Evolutionary conservation across 768 basidiomycete genomes (phyloP).

Genomic region (Suillus subaureus): DNA sequence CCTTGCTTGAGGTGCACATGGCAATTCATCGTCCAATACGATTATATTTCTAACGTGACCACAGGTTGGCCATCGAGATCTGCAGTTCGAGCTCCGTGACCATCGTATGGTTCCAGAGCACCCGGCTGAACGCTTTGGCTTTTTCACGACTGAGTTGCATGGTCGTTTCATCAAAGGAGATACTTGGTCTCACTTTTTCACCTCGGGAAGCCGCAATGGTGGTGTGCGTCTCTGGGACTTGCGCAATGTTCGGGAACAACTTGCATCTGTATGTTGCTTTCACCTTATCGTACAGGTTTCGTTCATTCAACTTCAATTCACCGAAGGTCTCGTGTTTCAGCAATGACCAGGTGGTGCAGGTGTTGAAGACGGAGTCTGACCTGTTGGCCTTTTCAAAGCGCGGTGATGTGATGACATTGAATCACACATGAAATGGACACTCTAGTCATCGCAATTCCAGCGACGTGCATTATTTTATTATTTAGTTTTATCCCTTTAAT

Average conservation of each 20-base stretch:
- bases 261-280: slow-evolving; percentile 24
- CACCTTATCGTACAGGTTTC: background rate
- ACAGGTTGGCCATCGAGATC: slow-evolving; percentile 52
- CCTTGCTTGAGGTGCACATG: slow-evolving; percentile 44
- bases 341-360: slow-evolving; percentile 40
- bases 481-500: background rate
- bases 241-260: slow-evolving; percentile 35
- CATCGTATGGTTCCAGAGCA: slow-evolving; percentile 38
- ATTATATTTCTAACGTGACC: slow-evolving; percentile 6
- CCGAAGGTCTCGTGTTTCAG: slow-evolving; percentile 36
- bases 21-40: background rate
- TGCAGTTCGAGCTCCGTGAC: slow-evolving; percentile 56
- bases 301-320: slow-evolving; percentile 3
- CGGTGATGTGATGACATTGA: slow-evolving; percentile 16
- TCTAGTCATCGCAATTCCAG: background rate
- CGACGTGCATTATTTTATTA: background rate
- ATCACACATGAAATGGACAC: background rate
- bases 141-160: slow-evolving; percentile 35
- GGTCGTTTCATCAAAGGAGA: slow-evolving; percentile 46
- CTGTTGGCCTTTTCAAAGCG: slow-evolving; percentile 43
- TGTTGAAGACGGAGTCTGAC: slow-evolving; percentile 35
- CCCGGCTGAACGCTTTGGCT: slow-evolving; percentile 49
- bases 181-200: slow-evolving; percentile 39
- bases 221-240: slow-evolving; percentile 50
- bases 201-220: slow-evolving; percentile 46